These are phyloP conservation scores for Aspergillus clavatus DNA, from an alignment of 2,329 filamentous ascomycete species.

Conservation along the genomic window DNA sequence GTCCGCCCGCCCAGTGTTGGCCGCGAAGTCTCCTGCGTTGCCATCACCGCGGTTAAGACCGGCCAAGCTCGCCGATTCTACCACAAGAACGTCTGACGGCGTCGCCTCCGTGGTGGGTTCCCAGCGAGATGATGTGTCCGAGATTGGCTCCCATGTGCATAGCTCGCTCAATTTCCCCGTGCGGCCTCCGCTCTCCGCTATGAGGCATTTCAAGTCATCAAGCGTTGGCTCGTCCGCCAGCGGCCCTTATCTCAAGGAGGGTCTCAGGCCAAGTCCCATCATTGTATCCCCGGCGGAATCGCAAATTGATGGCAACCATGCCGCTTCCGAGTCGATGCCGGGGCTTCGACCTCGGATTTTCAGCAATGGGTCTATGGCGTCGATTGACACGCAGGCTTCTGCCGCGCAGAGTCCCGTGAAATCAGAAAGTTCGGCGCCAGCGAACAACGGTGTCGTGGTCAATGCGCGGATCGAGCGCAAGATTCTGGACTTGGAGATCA, in stretches of 20 bases:
- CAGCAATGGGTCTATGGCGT: slow-evolving; percentile 30
- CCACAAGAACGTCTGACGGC: slow-evolving; percentile 23
- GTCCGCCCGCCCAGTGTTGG: slow-evolving; percentile 21
- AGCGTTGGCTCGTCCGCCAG: slow-evolving; percentile 29
- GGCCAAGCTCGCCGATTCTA: slow-evolving; percentile 23
- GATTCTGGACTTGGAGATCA: slow-evolving; percentile 93
- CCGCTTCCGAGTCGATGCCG: slow-evolving; percentile 25
- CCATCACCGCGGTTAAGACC: slow-evolving; percentile 31
- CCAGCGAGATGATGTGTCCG: slow-evolving; percentile 19
- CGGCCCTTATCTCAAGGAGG: slow-evolving; percentile 14
- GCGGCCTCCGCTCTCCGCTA: slow-evolving; percentile 12
- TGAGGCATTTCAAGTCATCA: slow-evolving; percentile 29
- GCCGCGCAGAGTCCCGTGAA: slow-evolving; percentile 53
- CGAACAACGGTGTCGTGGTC: slow-evolving; percentile 71
- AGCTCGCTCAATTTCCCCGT: slow-evolving; percentile 15
- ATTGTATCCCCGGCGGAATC: slow-evolving; percentile 25
- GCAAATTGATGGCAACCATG: slow-evolving; percentile 14
- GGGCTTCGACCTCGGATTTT: slow-evolving; percentile 27
- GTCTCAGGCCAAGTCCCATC: slow-evolving; percentile 29
- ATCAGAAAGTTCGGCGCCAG: slow-evolving; percentile 45
- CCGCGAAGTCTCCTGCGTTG: slow-evolving; percentile 16
- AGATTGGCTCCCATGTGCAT: slow-evolving; percentile 16
- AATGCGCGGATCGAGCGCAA: slow-evolving; percentile 89
- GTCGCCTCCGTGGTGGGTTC: slow-evolving; percentile 14
- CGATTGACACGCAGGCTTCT: slow-evolving; percentile 36